Base-by-base conservation (phyloP, 2,329 filamentous ascomycete genomes). In the Ceratocystis alfenasii region DNA sequence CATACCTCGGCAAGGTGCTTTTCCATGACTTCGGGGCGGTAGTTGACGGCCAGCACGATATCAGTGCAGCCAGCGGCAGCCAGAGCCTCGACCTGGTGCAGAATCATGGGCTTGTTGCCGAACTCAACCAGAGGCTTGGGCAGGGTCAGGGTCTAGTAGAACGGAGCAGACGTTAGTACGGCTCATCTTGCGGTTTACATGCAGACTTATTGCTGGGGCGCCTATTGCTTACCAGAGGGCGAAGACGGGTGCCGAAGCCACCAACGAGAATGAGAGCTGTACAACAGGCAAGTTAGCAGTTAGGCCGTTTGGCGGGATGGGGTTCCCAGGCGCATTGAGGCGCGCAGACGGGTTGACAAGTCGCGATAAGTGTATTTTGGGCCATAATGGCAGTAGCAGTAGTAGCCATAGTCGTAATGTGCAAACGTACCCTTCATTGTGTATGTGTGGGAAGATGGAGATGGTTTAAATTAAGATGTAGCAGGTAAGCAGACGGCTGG, bases 41-140 rank as follows among this genome's bases (percentile, higher is more conserved):
- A 99, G 84, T 99, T 99, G 77, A 99, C 94, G 69, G 94, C 93
- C 67, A 99, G 85, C 66, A 99, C 93, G 73, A 99, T 95, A 79
- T 97, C 92, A 69, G 90, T 97, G 70, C 97, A 94, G 76, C 93
- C 93, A 67, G 91, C 93, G 68, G 87, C 88, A 71, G 94, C 93
- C 71, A 99, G 84, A 70, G 90, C 91, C 80, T 96, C 91, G 72
- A 99, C 90, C 79, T 99, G 93, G 79, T 97, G 93, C 74, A 95
- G 83, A 77, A 99, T 97, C 93, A 99, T 99, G 75, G 92, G 94
- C 80, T 94, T 93, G 84, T 99, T 99, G 75, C 86, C 91, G 74
- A 99, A 99, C 80, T 99, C 69, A 74, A 99, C 94, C 71, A 99
- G 84, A 70, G 94, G 93, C 79, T 97, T 99, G 69, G 93, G 93